A percentile compares a stretch with the other conserved stretches of the same genome.
Conservation (phyloP, 2,329 filamentous ascomycete species). For the Davidsoniella neocaledoniae region DNA sequence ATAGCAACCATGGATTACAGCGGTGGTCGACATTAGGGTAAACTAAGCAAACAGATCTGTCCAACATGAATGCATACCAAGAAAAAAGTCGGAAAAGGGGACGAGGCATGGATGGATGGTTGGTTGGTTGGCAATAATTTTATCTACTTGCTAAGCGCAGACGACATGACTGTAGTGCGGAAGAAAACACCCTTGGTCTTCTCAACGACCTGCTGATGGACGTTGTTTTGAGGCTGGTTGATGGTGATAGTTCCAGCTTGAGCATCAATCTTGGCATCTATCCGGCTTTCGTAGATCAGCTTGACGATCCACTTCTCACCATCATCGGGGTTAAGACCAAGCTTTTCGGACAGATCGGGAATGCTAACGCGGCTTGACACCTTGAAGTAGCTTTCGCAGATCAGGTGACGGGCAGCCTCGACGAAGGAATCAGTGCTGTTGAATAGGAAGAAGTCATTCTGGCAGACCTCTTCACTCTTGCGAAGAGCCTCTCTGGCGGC, state of each 20-base stretch:
- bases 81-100: not conserved
- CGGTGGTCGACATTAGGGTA: too few species aligned
- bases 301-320: conserved; percentile 99
- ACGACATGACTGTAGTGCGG: conserved; percentile 81
- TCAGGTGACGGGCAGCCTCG: conserved; percentile 84
- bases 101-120: not conserved
- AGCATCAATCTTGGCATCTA: conserved; percentile 99
- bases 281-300: conserved; percentile 88
- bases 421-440: conserved; percentile 76
- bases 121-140: not conserved
- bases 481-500: conserved; percentile 79
- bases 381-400: conserved; percentile 99
- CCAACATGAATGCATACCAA: not conserved
- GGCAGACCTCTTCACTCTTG: conserved; percentile 79
- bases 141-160: conserved; percentile 38
- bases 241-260: conserved; percentile 97
- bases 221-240: conserved; percentile 97
- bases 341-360: conserved; percentile 80
- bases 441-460: conserved; percentile 88
- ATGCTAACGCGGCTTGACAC: conserved; percentile 98
- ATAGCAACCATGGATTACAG: too few species aligned
- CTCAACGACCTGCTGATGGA: conserved; percentile 99
- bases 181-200: conserved; percentile 98
- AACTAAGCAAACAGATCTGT: too few species aligned
- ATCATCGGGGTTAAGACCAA: conserved; percentile 83